Percentiles rank a stretch among this genome's conserved stretches.
phyloP scores from a whole-genome alignment of 2,329 filamentous ascomycete genomes.

The Sclerotinia borealis region DNA sequence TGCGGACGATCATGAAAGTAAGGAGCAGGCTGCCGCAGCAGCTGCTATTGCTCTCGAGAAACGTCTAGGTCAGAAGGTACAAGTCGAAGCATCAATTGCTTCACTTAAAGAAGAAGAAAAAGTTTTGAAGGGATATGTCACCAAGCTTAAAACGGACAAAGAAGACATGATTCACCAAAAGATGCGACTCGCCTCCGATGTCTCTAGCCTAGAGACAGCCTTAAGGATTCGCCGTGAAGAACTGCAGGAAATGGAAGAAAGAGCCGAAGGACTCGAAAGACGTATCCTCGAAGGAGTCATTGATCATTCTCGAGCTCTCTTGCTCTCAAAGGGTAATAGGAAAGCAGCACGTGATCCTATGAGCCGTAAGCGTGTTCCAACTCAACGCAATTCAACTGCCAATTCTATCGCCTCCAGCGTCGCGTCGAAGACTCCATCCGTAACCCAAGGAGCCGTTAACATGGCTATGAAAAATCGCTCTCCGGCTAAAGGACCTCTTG shows the following conservation, averaged over 20 bases:
- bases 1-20: conserved; percentile 69
- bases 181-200: conserved; percentile 72
- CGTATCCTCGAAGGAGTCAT: conserved; percentile 93
- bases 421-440: conserved; percentile 27
- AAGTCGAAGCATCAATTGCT: conserved; percentile 47
- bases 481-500: conserved; percentile 24
- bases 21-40: conserved; percentile 73
- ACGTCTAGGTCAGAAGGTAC: conserved; percentile 59
- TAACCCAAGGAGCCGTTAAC: conserved; percentile 42
- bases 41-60: conserved; percentile 76
- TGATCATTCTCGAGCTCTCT: conserved; percentile 86
- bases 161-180: conserved; percentile 74
- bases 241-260: conserved; percentile 80
- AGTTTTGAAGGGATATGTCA: conserved; percentile 51
- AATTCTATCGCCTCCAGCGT: conserved; percentile 31
- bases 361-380: conserved; percentile 46
- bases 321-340: conserved; percentile 58
- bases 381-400: conserved; percentile 38
- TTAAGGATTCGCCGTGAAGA: conserved; percentile 85
- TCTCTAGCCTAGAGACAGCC: conserved; percentile 86
- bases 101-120: conserved; percentile 54
- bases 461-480: conserved; percentile 44
- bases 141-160: conserved; percentile 49
- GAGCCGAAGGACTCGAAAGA: conserved; percentile 83
- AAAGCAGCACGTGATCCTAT: conserved; percentile 39